A percentile compares a stretch with the other conserved stretches of the same genome.
Evolutionary conservation across 495 filamentous ascomycete genomes (phyloP).

Genomic region (Beverwykella pulmonaria): DNA sequence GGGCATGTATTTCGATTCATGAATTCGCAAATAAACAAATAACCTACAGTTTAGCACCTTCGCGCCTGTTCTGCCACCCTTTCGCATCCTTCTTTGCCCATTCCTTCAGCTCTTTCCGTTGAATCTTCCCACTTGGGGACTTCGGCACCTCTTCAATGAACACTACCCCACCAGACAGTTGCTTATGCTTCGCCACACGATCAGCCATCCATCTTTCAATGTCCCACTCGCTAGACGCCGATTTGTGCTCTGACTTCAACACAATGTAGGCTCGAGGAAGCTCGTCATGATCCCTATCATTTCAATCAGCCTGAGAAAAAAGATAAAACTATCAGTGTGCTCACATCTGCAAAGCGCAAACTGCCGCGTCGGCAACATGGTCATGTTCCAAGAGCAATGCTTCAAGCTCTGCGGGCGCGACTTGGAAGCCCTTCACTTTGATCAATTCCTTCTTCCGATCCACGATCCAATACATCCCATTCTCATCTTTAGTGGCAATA

Average conservation of each 20-base stretch:
- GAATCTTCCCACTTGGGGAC: conserved; percentile 51
- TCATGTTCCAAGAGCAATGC: conserved; percentile 50
- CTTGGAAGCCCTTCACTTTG: conserved; percentile 53
- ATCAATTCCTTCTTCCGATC: conserved; percentile 51
- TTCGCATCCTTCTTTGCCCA: conserved; percentile 46
- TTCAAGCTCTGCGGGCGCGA: conserved; percentile 55
- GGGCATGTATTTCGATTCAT: too few relatives aligned
- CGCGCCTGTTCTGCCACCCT: conserved; percentile 35
- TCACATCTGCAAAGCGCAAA: conserved; percentile 43
- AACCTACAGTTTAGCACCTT: conserved; percentile 49
- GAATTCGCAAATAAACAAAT: not conserved
- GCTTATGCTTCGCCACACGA: conserved; percentile 47
- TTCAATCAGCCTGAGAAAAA: not conserved
- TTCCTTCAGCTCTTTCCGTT: conserved; percentile 46
- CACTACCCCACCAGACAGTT: conserved; percentile 44
- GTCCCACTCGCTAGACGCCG: conserved; percentile 35
- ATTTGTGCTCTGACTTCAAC: conserved; percentile 37
- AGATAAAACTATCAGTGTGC: not conserved
- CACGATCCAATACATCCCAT: conserved; percentile 48
- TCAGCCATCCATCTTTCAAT: conserved; percentile 42
- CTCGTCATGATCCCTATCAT: conserved; percentile 44
- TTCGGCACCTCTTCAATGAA: conserved; percentile 46
- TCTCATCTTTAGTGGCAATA: conserved; percentile 42
- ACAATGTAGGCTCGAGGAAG: conserved; percentile 45
- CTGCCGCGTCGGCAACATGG: conserved; percentile 51